These are phyloP conservation scores for Leishmania major DNA, from an alignment of 208 protist species.

Conservation along the genomic window DNA sequence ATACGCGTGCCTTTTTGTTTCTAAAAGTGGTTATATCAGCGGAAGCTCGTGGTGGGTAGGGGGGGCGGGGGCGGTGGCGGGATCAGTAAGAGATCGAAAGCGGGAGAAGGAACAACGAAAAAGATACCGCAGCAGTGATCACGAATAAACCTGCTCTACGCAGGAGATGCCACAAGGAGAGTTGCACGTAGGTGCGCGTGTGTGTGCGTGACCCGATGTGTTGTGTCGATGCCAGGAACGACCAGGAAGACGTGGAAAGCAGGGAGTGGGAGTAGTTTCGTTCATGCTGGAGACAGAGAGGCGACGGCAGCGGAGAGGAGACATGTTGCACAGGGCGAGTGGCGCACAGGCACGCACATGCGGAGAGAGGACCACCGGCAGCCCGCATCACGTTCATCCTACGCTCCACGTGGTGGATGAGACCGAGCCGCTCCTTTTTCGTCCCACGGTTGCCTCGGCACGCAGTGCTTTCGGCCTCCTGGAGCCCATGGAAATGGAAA, in stretches of 20 bases:
- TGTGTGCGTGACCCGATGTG: neutral
- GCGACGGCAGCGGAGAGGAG: neutral
- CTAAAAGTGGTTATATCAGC: neutral
- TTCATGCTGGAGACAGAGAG: neutral
- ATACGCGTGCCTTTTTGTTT: neutral
- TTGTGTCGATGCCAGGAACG: neutral
- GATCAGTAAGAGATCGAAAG: neutral
- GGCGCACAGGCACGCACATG: neutral
- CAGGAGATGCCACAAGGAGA: neutral
- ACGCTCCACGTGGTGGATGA: neutral
- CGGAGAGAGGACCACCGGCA: neutral
- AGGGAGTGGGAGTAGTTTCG: neutral
- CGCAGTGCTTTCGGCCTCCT: neutral
- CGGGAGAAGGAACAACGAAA: neutral
- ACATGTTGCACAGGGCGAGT: neutral
- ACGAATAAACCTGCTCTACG: neutral
- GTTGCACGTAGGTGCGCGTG: neutral
- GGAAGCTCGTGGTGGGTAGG: neutral
- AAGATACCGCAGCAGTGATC: conserved; percentile 1
- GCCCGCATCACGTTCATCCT: neutral
- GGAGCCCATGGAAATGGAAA: neutral
- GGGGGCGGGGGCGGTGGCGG: too few species aligned
- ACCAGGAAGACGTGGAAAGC: neutral
- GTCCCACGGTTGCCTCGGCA: neutral
- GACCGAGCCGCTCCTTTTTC: neutral